Percentiles rank a stretch among this genome's conserved stretches.
Conservation (phyloP, 768 basidiomycete genomes). For the Tulasnella sp. region DNA sequence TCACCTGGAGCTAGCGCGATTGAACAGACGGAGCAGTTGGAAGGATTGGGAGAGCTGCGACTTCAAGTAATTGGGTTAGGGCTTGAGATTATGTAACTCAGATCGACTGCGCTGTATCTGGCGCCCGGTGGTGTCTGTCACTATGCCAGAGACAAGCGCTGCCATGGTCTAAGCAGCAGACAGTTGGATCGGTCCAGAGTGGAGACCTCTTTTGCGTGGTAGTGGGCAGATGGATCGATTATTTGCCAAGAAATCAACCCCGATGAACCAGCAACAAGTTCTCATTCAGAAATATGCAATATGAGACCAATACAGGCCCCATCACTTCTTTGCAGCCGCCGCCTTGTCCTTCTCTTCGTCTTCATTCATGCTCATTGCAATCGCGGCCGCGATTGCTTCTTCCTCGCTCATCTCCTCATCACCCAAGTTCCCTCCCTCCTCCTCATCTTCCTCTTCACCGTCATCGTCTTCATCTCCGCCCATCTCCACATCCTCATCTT, state of each 20-base stretch:
- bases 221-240: no score
- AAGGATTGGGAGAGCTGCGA: conserved; percentile 17
- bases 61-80: conserved; percentile 38
- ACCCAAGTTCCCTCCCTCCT: conserved; percentile 26
- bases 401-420: conserved; percentile 73
- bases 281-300: conserved; percentile 51
- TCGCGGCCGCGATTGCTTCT: conserved; percentile 80
- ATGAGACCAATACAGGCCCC: no score
- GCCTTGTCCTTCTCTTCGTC: conserved; percentile 37
- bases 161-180: no score
- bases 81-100: conserved; percentile 33
- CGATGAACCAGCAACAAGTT: no score
- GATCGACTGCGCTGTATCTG: conserved; percentile 38
- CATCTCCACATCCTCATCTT: conserved; percentile 40
- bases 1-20: no score
- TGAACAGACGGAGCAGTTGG: conserved; percentile 6
- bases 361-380: conserved; percentile 83
- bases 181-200: no score
- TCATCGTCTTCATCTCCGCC: conserved; percentile 35
- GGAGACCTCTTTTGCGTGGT: no score
- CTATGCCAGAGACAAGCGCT: no score
- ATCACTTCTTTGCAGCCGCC: not conserved
- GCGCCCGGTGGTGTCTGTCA: no score
- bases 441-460: conserved; percentile 36
- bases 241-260: no score